Base-by-base conservation (phyloP, 2,329 filamentous ascomycete species). In the Corynespora cassiicola region DNA sequence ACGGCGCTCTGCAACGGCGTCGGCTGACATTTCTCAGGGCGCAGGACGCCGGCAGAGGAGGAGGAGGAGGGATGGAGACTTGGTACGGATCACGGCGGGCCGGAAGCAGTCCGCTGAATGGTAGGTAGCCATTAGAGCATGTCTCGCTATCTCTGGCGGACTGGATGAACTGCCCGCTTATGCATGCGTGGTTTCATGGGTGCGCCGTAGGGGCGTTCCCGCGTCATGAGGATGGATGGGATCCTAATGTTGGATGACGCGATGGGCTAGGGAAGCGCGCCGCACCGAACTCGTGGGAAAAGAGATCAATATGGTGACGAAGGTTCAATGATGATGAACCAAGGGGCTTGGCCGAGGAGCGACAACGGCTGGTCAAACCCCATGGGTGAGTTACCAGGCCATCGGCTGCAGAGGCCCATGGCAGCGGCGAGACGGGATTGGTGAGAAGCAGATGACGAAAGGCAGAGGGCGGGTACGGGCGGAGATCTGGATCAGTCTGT, bases 341-440 rank as follows among this genome's bases (percentile, higher is more conserved):
- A 16, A 18, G 35, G 41, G 42, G 37, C 40, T 39, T 40, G 36
- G 43, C 34, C 23, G 31, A 35, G 41, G 35, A 29, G 39, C 35
- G 47, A 32, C 12, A 17, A 16, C 28, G 35, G 28, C 29, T 30
- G 16, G 30, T 38, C 28, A 47, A 28, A 40, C 29, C 34, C 30
- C 33, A 30, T 23, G 34, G 31, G 25, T 20, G 36, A 46, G 39
- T 22, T 42, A 39, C 31, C 39, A 18, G 11, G 20, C 21, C 23
- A 31, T 26, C 4, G 21, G 15, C 29, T 30, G 42, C 7, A n/a
- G n/a, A n/a, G n/a, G n/a, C n/a, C n/a, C n/a, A n/a, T n/a, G n/a
- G n/a, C n/a, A n/a, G n/a, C n/a, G n/a, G n/a, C n/a, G n/a, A n/a
- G n/a, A n/a, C 31, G 19, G 26, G 19, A 31, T 28, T 42, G 32